Conservation (phyloP, 768 basidiomycete genomes). For the Rhodotorula diobovata region DNA sequence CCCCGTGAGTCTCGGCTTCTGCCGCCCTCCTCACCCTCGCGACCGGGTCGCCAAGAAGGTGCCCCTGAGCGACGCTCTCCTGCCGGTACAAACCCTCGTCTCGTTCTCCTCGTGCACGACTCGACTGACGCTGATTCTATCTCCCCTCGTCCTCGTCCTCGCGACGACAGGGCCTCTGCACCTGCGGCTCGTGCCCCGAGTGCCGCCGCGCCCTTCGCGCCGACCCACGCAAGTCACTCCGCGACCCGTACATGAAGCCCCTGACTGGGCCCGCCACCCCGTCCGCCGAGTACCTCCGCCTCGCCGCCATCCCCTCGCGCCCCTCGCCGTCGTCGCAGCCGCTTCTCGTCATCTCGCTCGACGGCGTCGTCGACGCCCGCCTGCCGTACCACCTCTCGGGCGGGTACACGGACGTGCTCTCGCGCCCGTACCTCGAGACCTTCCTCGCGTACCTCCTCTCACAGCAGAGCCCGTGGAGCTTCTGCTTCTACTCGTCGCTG, state of each 20-base stretch:
- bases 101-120: neutral
- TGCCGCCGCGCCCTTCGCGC: neutral
- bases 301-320: neutral
- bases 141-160: neutral
- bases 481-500: constrained; percentile 25
- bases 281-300: constrained; percentile 7
- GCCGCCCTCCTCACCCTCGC: neutral
- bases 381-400: constrained; percentile 24
- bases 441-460: constrained; percentile 29
- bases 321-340: neutral
- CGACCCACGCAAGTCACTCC: neutral
- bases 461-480: constrained; percentile 9
- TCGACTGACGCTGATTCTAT: neutral
- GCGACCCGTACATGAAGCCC: neutral
- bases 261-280: neutral
- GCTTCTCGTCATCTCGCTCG: constrained; percentile 26
- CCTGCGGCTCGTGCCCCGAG: neutral
- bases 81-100: neutral
- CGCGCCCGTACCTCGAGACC: constrained; percentile 19
- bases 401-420: constrained; percentile 27
- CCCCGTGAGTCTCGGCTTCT: neutral
- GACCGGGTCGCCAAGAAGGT: neutral
- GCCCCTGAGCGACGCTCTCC: neutral
- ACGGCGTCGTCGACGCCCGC: constrained; percentile 22
- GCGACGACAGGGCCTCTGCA: neutral